These are phyloP conservation scores for Phaeoacremonium minimum DNA, from an alignment of 2,329 filamentous ascomycete species.

Conservation along the genomic window DNA sequence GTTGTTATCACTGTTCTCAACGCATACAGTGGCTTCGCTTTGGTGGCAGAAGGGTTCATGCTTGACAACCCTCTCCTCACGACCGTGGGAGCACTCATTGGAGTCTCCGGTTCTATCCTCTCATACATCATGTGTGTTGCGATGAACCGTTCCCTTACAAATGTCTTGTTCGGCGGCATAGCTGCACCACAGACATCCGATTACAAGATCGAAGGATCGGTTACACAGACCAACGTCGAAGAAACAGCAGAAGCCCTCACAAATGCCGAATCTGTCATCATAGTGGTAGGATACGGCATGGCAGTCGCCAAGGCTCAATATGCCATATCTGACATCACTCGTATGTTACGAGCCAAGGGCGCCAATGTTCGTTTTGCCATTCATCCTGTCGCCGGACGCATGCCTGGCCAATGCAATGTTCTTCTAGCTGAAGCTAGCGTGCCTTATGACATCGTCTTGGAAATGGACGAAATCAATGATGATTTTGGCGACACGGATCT, in stretches of 20 bases:
- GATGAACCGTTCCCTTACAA: slow-evolving; percentile 88
- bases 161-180: slow-evolving; percentile 84
- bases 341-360: slow-evolving; percentile 67
- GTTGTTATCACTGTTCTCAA: slow-evolving; percentile 89
- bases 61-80: slow-evolving; percentile 81
- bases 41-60: slow-evolving; percentile 91
- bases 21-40: slow-evolving; percentile 84
- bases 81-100: slow-evolving; percentile 81
- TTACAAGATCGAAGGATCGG: slow-evolving; percentile 73
- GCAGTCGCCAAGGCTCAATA: slow-evolving; percentile 92
- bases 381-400: slow-evolving; percentile 83
- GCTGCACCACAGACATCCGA: slow-evolving; percentile 57
- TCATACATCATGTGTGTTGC: slow-evolving; percentile 85
- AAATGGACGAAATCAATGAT: slow-evolving; percentile 97
- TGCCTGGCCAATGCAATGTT: slow-evolving; percentile 93
- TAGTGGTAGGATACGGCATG: slow-evolving; percentile 91
- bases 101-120: slow-evolving; percentile 82
- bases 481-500: slow-evolving; percentile 84
- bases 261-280: slow-evolving; percentile 79
- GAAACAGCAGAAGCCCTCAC: slow-evolving; percentile 73
- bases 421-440: slow-evolving; percentile 83
- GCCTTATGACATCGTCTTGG: slow-evolving; percentile 86
- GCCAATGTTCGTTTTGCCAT: slow-evolving; percentile 86
- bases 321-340: slow-evolving; percentile 78
- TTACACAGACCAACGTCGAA: slow-evolving; percentile 74